These are phyloP conservation scores for Mycena haematopus DNA, from an alignment of 768 basidiomycete genomes.

Conservation along the genomic window DNA sequence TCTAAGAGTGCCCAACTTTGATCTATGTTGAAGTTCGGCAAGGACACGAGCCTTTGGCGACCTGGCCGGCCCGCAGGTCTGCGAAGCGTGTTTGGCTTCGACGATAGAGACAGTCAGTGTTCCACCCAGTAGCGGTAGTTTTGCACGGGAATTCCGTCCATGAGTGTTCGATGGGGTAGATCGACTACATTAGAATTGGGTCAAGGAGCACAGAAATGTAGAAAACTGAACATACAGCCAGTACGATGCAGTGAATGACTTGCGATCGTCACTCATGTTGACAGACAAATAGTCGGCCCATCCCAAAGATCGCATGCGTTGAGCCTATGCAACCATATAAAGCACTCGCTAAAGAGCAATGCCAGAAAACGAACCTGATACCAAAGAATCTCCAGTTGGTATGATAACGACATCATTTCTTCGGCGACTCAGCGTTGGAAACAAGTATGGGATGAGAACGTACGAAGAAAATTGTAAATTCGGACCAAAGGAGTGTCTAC, in stretches of 20 bases:
- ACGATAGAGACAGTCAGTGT: slow-evolving; percentile 75
- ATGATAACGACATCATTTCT: slow-evolving; percentile 93
- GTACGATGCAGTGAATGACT: slow-evolving; percentile 76
- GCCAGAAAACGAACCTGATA: slow-evolving; percentile 57
- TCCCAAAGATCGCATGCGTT: slow-evolving; percentile 82
- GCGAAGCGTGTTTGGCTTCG: slow-evolving; percentile 44
- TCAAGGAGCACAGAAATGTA: not conserved
- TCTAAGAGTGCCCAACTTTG: slow-evolving; percentile 59
- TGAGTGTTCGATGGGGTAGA: slow-evolving; percentile 34
- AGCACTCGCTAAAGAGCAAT: slow-evolving; percentile 24
- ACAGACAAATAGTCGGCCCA: slow-evolving; percentile 82
- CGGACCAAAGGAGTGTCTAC: slow-evolving; percentile 87
- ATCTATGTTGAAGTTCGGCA: slow-evolving; percentile 65
- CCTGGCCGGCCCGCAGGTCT: slow-evolving; percentile 53
- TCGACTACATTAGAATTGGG: slow-evolving; percentile 11
- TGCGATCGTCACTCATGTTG: slow-evolving; percentile 71
- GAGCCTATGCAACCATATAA: slow-evolving; percentile 51
- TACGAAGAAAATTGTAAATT: slow-evolving; percentile 89
- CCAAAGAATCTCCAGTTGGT: slow-evolving; percentile 90
- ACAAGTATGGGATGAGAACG: slow-evolving; percentile 35
- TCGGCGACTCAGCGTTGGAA: slow-evolving; percentile 6
- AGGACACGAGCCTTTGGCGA: slow-evolving; percentile 61
- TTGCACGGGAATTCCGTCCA: slow-evolving; percentile 44
- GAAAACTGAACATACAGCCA: slow-evolving; percentile 70
- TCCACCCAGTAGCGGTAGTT: slow-evolving; percentile 70